A percentile compares a stretch with the other conserved stretches of the same genome.
phyloP scores from a whole-genome alignment of 768 basidiomycete species.

The Termitomyces titanicus region DNA sequence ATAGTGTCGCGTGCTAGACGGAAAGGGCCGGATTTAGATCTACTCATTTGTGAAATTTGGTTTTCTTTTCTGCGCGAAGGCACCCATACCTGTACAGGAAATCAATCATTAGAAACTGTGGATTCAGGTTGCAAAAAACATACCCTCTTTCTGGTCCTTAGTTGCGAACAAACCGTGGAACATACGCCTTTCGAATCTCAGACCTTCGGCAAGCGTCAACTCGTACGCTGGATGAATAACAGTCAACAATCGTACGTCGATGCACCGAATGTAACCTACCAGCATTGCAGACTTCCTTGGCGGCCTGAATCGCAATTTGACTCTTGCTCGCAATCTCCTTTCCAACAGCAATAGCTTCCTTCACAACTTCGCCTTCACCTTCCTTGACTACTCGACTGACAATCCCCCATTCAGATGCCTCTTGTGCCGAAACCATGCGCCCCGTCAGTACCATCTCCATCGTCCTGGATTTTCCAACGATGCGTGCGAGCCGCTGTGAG shows the following conservation, averaged over 20 bases:
- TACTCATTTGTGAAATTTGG: conserved; percentile 66
- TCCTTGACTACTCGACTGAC: conserved; percentile 78
- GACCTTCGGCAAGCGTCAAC: conserved; percentile 72
- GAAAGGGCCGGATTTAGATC: background rate
- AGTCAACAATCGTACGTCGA: background rate
- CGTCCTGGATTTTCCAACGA: conserved; percentile 87
- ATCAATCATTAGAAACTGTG: background rate
- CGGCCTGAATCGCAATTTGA: conserved; percentile 77
- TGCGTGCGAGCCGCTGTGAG: conserved; percentile 82
- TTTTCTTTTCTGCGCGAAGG: conserved; percentile 93
- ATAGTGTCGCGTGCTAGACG: background rate
- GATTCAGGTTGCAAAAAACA: conserved; percentile 22
- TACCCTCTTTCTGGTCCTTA: conserved; percentile 92
- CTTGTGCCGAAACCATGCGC: conserved; percentile 70
- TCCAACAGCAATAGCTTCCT: conserved; percentile 82
- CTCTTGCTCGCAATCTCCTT: conserved; percentile 79
- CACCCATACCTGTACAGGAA: conserved; percentile 72
- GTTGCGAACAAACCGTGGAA: conserved; percentile 95
- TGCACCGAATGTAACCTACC: conserved; percentile 37
- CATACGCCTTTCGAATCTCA: conserved; percentile 82
- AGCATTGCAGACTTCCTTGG: conserved; percentile 92
- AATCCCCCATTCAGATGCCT: conserved; percentile 87
- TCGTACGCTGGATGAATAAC: conserved; percentile 61
- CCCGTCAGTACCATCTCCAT: conserved; percentile 96
- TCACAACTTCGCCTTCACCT: conserved; percentile 75